phyloP scores from a whole-genome alignment of 2,329 filamentous ascomycete genomes.

The Cryphonectria carpinicola region DNA sequence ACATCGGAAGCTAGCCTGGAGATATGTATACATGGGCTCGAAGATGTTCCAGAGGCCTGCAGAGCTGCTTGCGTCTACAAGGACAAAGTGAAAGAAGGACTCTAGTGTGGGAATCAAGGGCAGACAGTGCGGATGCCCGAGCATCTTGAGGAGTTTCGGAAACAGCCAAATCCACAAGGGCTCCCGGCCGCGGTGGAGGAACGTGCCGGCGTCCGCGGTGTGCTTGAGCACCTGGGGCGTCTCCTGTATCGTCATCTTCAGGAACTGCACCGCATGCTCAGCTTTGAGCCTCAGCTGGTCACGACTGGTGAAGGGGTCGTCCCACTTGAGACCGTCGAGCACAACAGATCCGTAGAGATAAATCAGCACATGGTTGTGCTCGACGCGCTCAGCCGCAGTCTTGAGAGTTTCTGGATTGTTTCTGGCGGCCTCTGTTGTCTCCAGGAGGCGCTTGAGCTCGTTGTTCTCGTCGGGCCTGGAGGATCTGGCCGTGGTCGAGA shows the following conservation, averaged over 20 bases:
- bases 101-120: constrained; percentile 56
- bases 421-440: constrained; percentile 58
- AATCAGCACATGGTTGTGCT: constrained; percentile 83
- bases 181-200: constrained; percentile 59
- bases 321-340: constrained; percentile 68
- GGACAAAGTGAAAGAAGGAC: constrained; percentile 54
- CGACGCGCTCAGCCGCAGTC: constrained; percentile 65
- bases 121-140: constrained; percentile 56
- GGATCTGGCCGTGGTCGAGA: constrained; percentile 66
- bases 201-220: constrained; percentile 43
- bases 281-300: constrained; percentile 62
- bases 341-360: constrained; percentile 82
- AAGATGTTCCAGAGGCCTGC: constrained; percentile 54
- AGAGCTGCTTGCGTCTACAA: constrained; percentile 49
- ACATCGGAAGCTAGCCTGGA: constrained; percentile 54
- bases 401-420: constrained; percentile 59
- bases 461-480: constrained; percentile 68
- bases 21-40: constrained; percentile 50
- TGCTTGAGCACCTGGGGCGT: constrained; percentile 70
- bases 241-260: constrained; percentile 74
- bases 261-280: constrained; percentile 75
- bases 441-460: constrained; percentile 73
- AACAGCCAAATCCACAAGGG: constrained; percentile 69
- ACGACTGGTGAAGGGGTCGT: constrained; percentile 68
- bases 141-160: constrained; percentile 59